Evolutionary conservation across 495 filamentous ascomycete species (phyloP).

Genomic region (Penicillium angulare): DNA sequence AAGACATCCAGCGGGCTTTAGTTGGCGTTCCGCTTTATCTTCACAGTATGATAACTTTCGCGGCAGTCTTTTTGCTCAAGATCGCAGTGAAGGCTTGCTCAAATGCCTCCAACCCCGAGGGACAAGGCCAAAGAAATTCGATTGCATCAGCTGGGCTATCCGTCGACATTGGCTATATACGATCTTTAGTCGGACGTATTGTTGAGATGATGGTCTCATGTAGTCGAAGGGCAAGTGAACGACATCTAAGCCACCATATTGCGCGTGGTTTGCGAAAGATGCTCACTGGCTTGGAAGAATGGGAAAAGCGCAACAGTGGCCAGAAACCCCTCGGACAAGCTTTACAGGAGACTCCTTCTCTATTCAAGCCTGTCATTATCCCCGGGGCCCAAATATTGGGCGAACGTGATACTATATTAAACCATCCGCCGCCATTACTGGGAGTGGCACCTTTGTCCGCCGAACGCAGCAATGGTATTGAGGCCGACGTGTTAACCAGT

Average conservation of each 20-base stretch:
- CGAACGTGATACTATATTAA: constrained; percentile 41
- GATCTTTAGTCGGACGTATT: constrained; percentile 42
- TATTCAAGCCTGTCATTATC: constrained; percentile 43
- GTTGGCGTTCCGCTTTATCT: constrained; percentile 54
- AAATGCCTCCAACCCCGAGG: constrained; percentile 20
- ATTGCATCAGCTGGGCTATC: constrained; percentile 43
- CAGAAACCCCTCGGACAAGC: constrained; percentile 19
- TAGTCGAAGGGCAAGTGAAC: constrained; percentile 49
- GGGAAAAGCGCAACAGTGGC: constrained; percentile 40
- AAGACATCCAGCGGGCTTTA: constrained; percentile 49
- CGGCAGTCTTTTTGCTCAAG: constrained; percentile 54
- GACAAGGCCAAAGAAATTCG: constrained; percentile 36
- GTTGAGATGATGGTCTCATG: constrained; percentile 49
- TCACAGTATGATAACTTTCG: constrained; percentile 58
- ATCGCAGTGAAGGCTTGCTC: constrained; percentile 48
- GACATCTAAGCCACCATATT: constrained; percentile 54
- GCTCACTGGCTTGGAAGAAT: constrained; percentile 47
- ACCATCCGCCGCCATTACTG: constrained; percentile 39
- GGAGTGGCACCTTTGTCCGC: constrained; percentile 47
- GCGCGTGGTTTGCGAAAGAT: constrained; percentile 53
- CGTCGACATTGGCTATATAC: constrained; percentile 44
- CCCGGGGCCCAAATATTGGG: constrained; percentile 41
- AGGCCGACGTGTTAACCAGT: constrained; percentile 11
- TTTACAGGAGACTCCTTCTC: constrained; percentile 26
- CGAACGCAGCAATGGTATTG: constrained; percentile 40